Base-by-base conservation (phyloP, 2,329 filamentous ascomycete species). In the Triangularia setosa region DNA sequence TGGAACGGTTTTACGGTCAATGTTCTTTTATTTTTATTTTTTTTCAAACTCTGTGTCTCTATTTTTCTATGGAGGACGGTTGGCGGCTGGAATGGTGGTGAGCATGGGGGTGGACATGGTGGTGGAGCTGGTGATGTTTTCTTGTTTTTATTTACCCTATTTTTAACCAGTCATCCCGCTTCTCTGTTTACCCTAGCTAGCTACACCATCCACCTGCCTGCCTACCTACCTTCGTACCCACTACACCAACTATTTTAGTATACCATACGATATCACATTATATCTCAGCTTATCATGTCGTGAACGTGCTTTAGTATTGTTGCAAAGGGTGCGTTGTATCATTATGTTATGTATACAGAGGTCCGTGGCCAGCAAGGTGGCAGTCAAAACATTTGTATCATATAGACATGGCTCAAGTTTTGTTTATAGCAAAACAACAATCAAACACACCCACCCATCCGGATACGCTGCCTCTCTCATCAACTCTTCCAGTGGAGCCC, bases 391-490 rank as follows among this genome's bases (percentile, higher is more conserved):
- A 14, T 11, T 16, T 7, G 14, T 35, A 35, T 28, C 6, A 5
- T 40, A n/a, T 48, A 8, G 21, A 21, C 11, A 21, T 9, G 2
- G 6, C 40, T 18, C 40, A 21, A 21, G 40, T 33, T 14, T 21
- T n/a, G 14, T 25, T 65, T 54, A 79, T 73, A 92, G 81, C 80
- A 96, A 89, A 21, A 88, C 83, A 4, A 97, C 85, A 60, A 92
- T 90, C 52, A 97, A 77, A 75, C 92, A 92, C 25, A 97, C 76
- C 90, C 93, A 99, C 0, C 95, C 95, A 77, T 99, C 95, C 0
- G 92, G 88, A 80, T 97, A 98, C 1, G 92, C 87, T 3, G 91
- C 90, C 72, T 90, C 90, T 63, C 88, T 84, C 78, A 95, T 90
- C 64, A 99, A 75, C 56, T 97, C 94, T 72, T 92, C 90, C 18